Base-by-base conservation (phyloP, 176 grass and related monocot species). In the Avena atlantica region DNA sequence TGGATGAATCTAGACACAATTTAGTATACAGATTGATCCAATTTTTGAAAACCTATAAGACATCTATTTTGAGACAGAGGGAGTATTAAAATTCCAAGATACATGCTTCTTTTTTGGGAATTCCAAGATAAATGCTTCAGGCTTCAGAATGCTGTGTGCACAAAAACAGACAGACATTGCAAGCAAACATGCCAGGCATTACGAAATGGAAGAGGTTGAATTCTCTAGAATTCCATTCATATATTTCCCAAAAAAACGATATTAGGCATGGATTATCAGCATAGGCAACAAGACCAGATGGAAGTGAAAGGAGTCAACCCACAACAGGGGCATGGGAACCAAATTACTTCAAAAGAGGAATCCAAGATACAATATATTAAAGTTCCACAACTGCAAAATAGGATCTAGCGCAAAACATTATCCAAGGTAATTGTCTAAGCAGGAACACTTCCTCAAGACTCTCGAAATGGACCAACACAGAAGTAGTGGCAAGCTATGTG, bases 311-410 rank as follows among this genome's bases (percentile, higher is more conserved):
- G 51, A 48, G 20, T 58, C 19, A 25, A 74, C 61, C 53, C 4
- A 12, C 52, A 71, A 16, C 16, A 20, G 45, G 48, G 25, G 25
- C 69, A 70, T 45, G 16, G 17, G 60, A 85, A 91, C n/a, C 9
- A 88, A 88, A 85, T 74, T 74, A 79, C 74, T 84, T 65, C 62
- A 36, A 62, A 48, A 42, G 40, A 14, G 48, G 76, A 61, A 87
- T 74, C 78, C 61, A 58, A 14, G 81, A 77, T 84, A 87, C 44
- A 89, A 84, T 81, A 81, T 87, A 63, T 70, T 56, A 77, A 89
- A 72, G 77, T 85, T 81, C 81, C 81, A 81, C 36, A 69, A 36
- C 11, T 12, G 69, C 80, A 77, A 57, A 31, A 73, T 21, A 81
- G 84, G 63, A 82, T 80, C 70, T 88, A 88, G 74, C 44, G 50